Percentiles rank a stretch among this genome's conserved stretches.
Evolutionary conservation across 106 monocot species (phyloP).

Genomic region (Triglochin maritima): DNA sequence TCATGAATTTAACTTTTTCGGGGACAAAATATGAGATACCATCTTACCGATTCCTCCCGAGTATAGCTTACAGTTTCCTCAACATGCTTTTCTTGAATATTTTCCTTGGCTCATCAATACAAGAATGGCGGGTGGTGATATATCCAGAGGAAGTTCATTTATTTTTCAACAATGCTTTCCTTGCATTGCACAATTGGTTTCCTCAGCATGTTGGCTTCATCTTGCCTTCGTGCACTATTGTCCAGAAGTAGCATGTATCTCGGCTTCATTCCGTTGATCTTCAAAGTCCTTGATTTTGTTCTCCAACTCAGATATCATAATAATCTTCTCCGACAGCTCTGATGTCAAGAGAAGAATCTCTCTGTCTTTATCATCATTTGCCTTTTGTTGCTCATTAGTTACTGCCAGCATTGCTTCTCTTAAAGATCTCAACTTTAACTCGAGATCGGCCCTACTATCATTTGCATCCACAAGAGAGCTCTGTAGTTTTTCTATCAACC

Average conservation of each 20-base stretch:
- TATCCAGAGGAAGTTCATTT: no score
- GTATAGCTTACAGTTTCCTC: no score
- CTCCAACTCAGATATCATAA: conserved; percentile 32
- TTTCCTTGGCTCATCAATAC: no score
- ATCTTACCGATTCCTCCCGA: no score
- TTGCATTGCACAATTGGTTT: no score
- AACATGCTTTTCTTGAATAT: no score
- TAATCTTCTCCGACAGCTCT: conserved; percentile 34
- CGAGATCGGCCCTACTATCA: conserved; percentile 42
- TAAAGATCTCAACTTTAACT: conserved; percentile 81
- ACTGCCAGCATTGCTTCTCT: conserved; percentile 80
- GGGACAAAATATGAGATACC: no score
- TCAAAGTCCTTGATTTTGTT: conserved; percentile 22
- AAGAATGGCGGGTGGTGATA: no score
- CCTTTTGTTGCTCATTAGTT: conserved; percentile 67
- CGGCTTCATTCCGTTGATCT: conserved; percentile 24
- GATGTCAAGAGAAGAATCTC: conserved; percentile 39
- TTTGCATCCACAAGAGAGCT: conserved; percentile 63
- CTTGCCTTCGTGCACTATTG: no score
- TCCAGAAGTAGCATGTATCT: conserved; percentile 30
- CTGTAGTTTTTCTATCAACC: conserved; percentile 69
- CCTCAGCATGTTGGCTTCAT: no score
- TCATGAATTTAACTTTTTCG: no score
- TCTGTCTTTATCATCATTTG: conserved; percentile 57
- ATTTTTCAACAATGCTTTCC: no score